phyloP scores from a whole-genome alignment of 1,139 yeast species.

The Protomyces lactucae-debilis region DNA sequence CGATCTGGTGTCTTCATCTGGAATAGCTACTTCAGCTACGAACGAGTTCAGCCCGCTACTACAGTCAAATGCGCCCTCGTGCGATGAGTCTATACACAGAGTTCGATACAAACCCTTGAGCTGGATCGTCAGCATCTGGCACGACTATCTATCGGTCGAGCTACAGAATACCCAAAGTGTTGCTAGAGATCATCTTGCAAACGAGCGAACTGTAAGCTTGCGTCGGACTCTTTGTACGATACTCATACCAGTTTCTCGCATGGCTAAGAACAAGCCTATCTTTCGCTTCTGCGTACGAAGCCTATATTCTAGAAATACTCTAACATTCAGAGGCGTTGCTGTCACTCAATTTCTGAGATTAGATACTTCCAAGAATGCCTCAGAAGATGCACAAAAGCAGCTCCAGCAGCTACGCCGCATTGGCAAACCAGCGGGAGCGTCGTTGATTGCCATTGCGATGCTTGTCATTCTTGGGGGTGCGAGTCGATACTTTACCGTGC shows the following conservation, averaged over 20 bases:
- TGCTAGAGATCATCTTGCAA: conserved; percentile 22
- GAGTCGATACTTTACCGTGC: conserved; percentile 12
- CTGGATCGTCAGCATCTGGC: not conserved
- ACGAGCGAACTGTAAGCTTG: not conserved
- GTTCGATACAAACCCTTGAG: no score
- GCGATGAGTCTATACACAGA: no score
- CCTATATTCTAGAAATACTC: not conserved
- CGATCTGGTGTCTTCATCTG: no score
- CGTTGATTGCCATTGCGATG: conserved; percentile 10
- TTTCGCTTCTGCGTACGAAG: conserved; percentile 8
- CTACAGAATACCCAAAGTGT: conserved; percentile 14
- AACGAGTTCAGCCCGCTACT: no score
- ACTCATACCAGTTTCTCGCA: conserved; percentile 7
- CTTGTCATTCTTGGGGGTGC: conserved; percentile 10
- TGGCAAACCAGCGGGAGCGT: conserved; percentile 23
- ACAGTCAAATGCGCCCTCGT: no score
- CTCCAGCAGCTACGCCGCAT: conserved; percentile 6
- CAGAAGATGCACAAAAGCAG: not conserved
- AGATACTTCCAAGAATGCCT: conserved; percentile 1
- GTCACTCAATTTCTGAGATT: conserved; percentile 19
- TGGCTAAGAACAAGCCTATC: conserved; percentile 19
- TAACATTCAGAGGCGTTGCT: conserved; percentile 2
- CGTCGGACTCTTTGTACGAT: not conserved
- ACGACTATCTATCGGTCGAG: conserved; percentile 9
- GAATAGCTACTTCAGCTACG: no score